A percentile compares a stretch with the other conserved stretches of the same genome.
Evolutionary conservation across 306 rosid species (phyloP).

Genomic region (Trichosanthes truncata): DNA sequence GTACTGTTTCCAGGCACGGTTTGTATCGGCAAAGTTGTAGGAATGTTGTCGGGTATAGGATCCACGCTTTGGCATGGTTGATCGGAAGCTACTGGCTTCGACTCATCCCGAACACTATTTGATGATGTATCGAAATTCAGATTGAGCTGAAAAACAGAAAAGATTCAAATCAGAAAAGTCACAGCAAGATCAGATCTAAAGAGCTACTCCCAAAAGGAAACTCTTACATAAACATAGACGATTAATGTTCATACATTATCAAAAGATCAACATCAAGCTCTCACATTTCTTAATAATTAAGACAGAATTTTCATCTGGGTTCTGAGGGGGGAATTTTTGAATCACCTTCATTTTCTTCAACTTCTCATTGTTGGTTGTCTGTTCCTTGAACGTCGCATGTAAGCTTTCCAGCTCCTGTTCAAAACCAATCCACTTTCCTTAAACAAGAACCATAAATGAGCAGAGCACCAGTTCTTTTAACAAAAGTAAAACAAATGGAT

Average conservation of each 20-base stretch:
- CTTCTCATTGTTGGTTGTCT: slow-evolving; percentile 6
- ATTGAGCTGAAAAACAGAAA: neutral
- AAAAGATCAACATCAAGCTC: neutral
- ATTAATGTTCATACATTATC: neutral
- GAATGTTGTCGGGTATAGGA: neutral
- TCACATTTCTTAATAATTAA: neutral
- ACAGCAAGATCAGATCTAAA: neutral
- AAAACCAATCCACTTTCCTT: neutral
- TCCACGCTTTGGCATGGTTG: neutral
- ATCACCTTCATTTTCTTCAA: slow-evolving; percentile 17
- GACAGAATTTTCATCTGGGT: neutral
- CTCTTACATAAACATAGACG: neutral
- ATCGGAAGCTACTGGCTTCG: neutral
- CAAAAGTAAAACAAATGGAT: neutral
- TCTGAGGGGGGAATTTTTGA: neutral
- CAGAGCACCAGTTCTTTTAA: neutral
- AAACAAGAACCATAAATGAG: neutral
- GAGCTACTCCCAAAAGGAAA: neutral
- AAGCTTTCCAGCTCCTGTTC: slow-evolving; percentile 12
- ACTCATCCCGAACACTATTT: neutral
- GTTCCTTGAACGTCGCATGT: slow-evolving; percentile 11
- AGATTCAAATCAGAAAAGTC: neutral
- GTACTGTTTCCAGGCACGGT: neutral
- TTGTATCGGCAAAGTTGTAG: neutral
- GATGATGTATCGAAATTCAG: neutral